Evolutionary conservation across 768 basidiomycete genomes (phyloP), one percentile per base, ranked within the genome.

Genomic region (Termitomyces sp.): DNA sequence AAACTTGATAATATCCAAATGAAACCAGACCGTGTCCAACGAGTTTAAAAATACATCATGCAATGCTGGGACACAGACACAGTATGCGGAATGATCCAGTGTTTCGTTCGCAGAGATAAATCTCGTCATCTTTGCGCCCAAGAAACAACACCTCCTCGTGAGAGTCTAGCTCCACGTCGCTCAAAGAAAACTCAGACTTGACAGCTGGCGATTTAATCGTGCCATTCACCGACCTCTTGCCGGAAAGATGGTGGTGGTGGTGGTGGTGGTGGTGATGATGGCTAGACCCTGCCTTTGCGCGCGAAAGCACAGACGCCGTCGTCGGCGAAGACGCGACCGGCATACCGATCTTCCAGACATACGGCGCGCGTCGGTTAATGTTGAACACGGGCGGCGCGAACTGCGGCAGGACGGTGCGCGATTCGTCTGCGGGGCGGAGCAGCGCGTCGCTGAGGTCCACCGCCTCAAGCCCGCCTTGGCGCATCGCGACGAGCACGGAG

Each of bases 101-200:
- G 64, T 84, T 87, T 64, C 87, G 80, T 74, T 94, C 92, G 66
- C 92, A 93, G 55, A 93, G 74, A 66, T 91, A 94, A 53, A 92
- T 81, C 50, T 86, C 84, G 64, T 94, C 82, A 42, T 83, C 82
- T 61, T 82, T 84, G 60, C 92, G 79, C 53, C 91, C 92, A 18
- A 94, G 78, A 70, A 86, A 92, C 47, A 93, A 69, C n/a, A 93
- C 82, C 65, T 92, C 91, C 57, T 88, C 85, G 27, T 77, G 74
- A 56, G 74, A 68, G 56, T 85, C 85, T 16, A 68, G 56, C 55
- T 87, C 86, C 9, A 72, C 65, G 42, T 88, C 86, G 24, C 74
- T 73, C n/a, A 71, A 56, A 16, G 76, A 67, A 58, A 79, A 79
- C 59, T 90, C 88, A 2, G 74, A 69, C 61, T 73, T 83, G 54